Conservation (phyloP, 352 stramenopile species). For the Phytophthora nicotianae region DNA sequence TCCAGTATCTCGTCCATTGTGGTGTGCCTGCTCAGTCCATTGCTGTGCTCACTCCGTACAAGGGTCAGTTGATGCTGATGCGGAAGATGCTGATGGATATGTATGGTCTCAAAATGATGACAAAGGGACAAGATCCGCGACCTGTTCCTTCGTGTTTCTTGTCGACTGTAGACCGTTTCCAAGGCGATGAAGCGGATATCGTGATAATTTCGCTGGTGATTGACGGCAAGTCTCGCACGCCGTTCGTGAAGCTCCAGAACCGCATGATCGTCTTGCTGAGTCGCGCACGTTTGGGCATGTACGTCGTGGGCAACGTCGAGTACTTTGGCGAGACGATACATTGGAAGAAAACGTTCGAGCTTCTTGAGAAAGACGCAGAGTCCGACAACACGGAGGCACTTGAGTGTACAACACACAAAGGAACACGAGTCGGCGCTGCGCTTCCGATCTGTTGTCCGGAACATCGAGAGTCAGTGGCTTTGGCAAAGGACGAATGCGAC, state of each 20-base stretch:
- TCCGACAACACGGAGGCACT: constrained; percentile 41
- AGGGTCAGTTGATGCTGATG: constrained; percentile 88
- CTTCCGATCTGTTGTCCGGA: constrained; percentile 84
- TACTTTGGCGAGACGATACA: constrained; percentile 82
- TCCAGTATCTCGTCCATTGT: constrained; percentile 80
- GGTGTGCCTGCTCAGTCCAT: constrained; percentile 75
- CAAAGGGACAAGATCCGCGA: constrained; percentile 26
- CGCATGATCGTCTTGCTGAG: constrained; percentile 90
- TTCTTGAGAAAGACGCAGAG: constrained; percentile 48
- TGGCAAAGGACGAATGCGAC: constrained; percentile 44
- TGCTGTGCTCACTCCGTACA: constrained; percentile 90
- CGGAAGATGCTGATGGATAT: constrained; percentile 66
- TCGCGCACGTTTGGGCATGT: constrained; percentile 85
- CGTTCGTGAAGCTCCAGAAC: constrained; percentile 90
- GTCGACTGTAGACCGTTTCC: constrained; percentile 90
- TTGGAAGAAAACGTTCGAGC: constrained; percentile 76
- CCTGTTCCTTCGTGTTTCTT: constrained; percentile 57
- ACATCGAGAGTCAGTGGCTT: constrained; percentile 49
- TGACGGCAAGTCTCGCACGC: constrained; percentile 85
- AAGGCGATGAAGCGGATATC: constrained; percentile 90
- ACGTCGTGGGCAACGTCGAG: constrained; percentile 79
- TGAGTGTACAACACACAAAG: constrained; percentile 47
- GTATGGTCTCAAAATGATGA: constrained; percentile 38
- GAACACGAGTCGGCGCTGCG: constrained; percentile 50
- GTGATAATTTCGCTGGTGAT: constrained; percentile 90